Base-by-base conservation (phyloP, 208 protist species). In the Jaenimonas drosophilae region DNA sequence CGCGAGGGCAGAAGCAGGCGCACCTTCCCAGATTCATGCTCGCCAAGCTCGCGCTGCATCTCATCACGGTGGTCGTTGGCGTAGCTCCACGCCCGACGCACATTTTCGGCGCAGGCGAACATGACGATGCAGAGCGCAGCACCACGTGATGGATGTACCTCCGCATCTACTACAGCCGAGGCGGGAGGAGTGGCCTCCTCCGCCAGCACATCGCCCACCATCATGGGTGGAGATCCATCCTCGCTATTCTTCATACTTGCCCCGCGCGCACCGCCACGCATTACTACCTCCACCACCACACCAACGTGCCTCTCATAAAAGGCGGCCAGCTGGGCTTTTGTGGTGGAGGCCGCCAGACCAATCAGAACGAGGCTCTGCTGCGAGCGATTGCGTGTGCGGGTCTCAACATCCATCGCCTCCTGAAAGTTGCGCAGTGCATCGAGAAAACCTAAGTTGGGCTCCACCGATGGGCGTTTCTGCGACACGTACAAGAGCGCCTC, bases 401-500 rank as follows among this genome's bases (percentile, higher is more conserved):
- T 59, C 29, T 79, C 61, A 4, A 48, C 30, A 19, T 58, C 56
- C 53, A 88, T 65, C 0, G 64, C 62, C 41, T 76, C 63, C 69
- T 93, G 77, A 26, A 81, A 70, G 21, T 67, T 50, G 14, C 59
- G 85, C 38, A 93, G 45, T 14, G 75, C 70, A 17, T 82, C 74
- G 40, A 89, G 64, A 50, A 93, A 93, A 36, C 71, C 77, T 4
- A 93, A 37, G 59, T 93, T 93, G 12, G 80, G 85, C 38, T 88
- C 77, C 14, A 76, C 70, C 25, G 42, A 64, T 0, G 70, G 77
- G 2, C 85, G 73, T 0, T 66, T 66, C 36, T 44, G 30, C 2
- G 46, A 44, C n/a, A 90, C 65, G 58, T 88, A 93, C 49, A 68
- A 46, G 51, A 93, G 72, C 4, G 85, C 74, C 68, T 94, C 78